Conservation (phyloP, 1,284 basidiomycete species). For the Trichosporon sp. region DNA sequence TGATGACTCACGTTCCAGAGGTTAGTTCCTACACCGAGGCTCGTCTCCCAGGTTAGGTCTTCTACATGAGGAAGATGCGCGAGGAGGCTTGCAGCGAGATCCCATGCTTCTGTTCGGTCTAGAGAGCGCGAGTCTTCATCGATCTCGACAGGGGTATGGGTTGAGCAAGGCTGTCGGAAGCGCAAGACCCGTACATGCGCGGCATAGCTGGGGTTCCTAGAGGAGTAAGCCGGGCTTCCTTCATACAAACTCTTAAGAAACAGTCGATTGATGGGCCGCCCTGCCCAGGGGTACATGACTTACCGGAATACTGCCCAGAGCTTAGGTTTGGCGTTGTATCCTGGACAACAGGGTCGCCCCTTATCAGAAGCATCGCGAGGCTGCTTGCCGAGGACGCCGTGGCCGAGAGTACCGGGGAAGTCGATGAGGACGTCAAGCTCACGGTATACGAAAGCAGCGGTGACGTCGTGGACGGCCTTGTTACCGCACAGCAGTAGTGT, state of each 20-base stretch:
- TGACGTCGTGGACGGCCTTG: background rate
- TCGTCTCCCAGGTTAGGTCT: slow-evolving; percentile 16
- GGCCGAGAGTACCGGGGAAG: slow-evolving; percentile 10
- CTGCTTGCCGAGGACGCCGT: background rate
- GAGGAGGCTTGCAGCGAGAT: slow-evolving; percentile 10
- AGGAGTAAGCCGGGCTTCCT: background rate
- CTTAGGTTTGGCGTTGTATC: slow-evolving; percentile 4
- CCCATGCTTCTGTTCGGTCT: slow-evolving; percentile 15
- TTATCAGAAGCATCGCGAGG: background rate
- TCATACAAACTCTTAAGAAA: too few species aligned
- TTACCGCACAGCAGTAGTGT: slow-evolving; percentile 8
- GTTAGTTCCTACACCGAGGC: slow-evolving; percentile 12
- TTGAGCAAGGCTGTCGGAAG: slow-evolving; percentile 15
- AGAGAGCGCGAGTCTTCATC: slow-evolving; percentile 8
- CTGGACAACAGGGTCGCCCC: slow-evolving; percentile 11
- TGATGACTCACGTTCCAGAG: slow-evolving; percentile 13
- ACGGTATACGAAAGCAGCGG: slow-evolving; percentile 5
- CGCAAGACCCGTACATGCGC: slow-evolving; percentile 11
- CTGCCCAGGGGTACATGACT: background rate
- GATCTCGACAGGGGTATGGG: slow-evolving; percentile 7
- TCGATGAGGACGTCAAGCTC: slow-evolving; percentile 14
- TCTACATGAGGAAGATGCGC: slow-evolving; percentile 6
- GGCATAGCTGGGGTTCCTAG: slow-evolving; percentile 8
- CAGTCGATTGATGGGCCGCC: too few species aligned
- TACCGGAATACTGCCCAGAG: slow-evolving; percentile 8